phyloP scores from a whole-genome alignment of 2,329 filamentous ascomycete species.

The Fusarium annulatum region DNA sequence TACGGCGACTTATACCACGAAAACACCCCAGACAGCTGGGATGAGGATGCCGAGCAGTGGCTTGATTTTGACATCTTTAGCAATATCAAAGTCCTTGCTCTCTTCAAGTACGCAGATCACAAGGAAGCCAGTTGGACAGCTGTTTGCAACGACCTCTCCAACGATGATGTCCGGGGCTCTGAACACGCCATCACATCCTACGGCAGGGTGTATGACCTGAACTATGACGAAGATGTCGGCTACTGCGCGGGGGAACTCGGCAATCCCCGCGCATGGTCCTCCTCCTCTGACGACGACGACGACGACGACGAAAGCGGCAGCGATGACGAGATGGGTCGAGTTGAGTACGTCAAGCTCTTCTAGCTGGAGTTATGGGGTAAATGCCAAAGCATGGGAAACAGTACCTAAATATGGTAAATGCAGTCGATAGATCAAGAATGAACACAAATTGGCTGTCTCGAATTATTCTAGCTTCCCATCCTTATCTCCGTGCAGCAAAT shows the following conservation, averaged over 20 bases:
- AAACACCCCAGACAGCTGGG: background rate
- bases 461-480: too few relatives aligned
- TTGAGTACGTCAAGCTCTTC: background rate
- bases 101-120: accelerated
- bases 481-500: too few relatives aligned
- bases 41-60: background rate
- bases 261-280: accelerated
- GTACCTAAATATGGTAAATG: too few relatives aligned
- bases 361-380: too few relatives aligned
- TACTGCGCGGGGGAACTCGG: background rate
- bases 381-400: too few relatives aligned
- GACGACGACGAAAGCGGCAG: background rate
- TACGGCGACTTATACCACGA: background rate
- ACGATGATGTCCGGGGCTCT: accelerated
- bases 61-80: background rate
- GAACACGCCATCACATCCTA: accelerated
- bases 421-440: too few relatives aligned
- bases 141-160: background rate
- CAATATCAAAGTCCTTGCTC: accelerated
- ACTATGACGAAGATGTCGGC: accelerated
- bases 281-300: too few relatives aligned
- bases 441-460: too few relatives aligned
- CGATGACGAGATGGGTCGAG: accelerated
- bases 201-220: background rate
- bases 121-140: background rate